Evolutionary conservation across 768 basidiomycete genomes (phyloP), one percentile per base, ranked within the genome.

Genomic region (Termitomyces sp.): DNA sequence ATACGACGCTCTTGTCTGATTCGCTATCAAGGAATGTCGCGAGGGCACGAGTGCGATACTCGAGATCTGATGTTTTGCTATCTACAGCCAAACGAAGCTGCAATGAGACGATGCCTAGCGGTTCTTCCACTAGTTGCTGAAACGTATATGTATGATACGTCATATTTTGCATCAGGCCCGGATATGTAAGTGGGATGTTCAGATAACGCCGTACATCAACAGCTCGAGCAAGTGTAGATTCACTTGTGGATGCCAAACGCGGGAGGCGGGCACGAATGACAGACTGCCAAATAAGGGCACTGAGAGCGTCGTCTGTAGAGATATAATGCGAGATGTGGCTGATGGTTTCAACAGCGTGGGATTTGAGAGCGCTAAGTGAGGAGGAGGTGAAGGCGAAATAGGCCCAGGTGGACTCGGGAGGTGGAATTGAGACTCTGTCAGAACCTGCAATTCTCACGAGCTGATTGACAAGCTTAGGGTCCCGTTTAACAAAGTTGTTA

Each of bases 221-320:
- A 1, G 70, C 70, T 10, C 70, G 67, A 5, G 61, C 67, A 43
- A 71, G 59, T 20, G 59, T 67, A 13, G 59, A 44, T 18, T 53
- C 45, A 26, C 34, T 18, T 13, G 58, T 34, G 24, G 62, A 50
- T 36, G 42, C 16, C 18, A 68, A 26, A 27, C 70, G 69, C 1
- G 64, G 64, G 8, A 65, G 62, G 13, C 70, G 68, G 32, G 66
- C 68, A 6, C 64, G 69, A 4, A 47, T 53, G 43, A 70, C 57
- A 45, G 60, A 61, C 55, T 68, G 67, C 68, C 68, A 71, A 45
- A 71, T 65, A 27, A 70, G 60, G 4, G 70, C 67, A 24, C 46
- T 67, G 26, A 70, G 58, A 12, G 66, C 62, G 42, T 71, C 70
- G 53, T 71, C 69, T 2, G 69, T 70, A 9, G 69, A 68, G 33